Evolutionary conservation across 257 asterid genomes (phyloP).

Genomic region (Solanum bukasovii): DNA sequence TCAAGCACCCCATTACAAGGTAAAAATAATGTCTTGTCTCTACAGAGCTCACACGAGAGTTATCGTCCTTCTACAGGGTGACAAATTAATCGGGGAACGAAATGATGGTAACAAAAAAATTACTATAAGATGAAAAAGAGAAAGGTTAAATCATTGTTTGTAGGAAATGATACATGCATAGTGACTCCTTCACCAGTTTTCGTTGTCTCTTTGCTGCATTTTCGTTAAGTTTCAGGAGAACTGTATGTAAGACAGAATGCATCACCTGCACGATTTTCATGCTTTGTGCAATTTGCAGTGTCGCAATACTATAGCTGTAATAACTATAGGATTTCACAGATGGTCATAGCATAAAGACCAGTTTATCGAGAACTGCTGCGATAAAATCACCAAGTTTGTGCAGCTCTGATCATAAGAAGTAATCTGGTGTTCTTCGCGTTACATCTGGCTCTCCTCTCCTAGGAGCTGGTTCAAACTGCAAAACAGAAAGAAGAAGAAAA

Average conservation of each 20-base stretch:
- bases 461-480: constrained; percentile 89
- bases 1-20: not conserved
- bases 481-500: not conserved
- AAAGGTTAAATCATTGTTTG: not conserved
- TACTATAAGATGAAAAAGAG: not conserved
- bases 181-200: not conserved
- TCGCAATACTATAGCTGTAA: not conserved
- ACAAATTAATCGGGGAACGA: not conserved
- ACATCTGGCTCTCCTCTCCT: constrained; percentile 85
- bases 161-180: not conserved
- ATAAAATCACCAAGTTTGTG: constrained; percentile 12
- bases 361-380: constrained; percentile 10
- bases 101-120: not conserved
- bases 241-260: not conserved
- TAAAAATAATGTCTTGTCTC: constrained; percentile 1
- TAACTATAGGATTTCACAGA: constrained; percentile 2
- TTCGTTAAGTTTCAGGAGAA: not conserved
- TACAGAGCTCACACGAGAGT: constrained; percentile 4
- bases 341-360: constrained; percentile 22
- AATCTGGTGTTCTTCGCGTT: constrained; percentile 83
- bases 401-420: constrained; percentile 48
- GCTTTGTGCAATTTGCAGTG: constrained; percentile 4
- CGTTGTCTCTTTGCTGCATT: not conserved
- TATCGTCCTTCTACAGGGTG: not conserved
- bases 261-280: not conserved